Percentiles rank a stretch among this genome's conserved stretches.
These are phyloP conservation scores for Plasmodium chabaudi DNA, from an alignment of 169 alveolate genomes.

Conservation along the genomic window DNA sequence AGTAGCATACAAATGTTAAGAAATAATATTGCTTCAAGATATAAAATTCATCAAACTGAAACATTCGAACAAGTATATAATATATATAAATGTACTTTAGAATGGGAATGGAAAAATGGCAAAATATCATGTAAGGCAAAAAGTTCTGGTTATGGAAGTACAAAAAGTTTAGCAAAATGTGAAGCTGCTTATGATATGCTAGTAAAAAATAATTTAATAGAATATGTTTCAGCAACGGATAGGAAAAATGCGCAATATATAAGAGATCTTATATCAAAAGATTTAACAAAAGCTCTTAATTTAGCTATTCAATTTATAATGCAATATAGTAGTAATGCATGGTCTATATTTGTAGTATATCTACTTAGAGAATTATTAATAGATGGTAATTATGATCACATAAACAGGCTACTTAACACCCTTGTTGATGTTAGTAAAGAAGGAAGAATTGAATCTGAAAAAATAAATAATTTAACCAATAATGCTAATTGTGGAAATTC, in stretches of 20 bases:
- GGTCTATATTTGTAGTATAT: constrained; percentile 66
- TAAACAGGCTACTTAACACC: constrained; percentile 53
- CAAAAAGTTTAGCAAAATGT: constrained; percentile 69
- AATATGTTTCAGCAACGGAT: constrained; percentile 71
- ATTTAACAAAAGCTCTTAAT: constrained; percentile 56
- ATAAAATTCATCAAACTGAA: constrained; percentile 72
- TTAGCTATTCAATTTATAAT: constrained; percentile 58
- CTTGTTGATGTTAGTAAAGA: constrained; percentile 70
- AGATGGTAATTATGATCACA: constrained; percentile 68
- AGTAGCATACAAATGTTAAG: constrained; percentile 74
- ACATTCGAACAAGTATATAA: constrained; percentile 68
- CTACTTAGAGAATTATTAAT: constrained; percentile 63
- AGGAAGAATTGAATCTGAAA: constrained; percentile 57
- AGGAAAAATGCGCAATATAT: constrained; percentile 74
- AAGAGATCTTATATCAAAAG: constrained; percentile 64
- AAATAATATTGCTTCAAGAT: constrained; percentile 72
- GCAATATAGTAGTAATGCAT: constrained; percentile 74
- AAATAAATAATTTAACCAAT: constrained; percentile 17
- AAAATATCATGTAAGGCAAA: constrained; percentile 58
- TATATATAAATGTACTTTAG: constrained; percentile 67
- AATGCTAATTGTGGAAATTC: background rate
- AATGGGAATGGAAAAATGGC: constrained; percentile 77
- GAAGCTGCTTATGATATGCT: constrained; percentile 77
- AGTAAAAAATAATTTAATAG: constrained; percentile 68
- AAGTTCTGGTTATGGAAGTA: constrained; percentile 76